Percentiles rank a stretch among this genome's conserved stretches.
These are phyloP conservation scores for Biscogniauxia sp. DNA, from an alignment of 2,329 filamentous ascomycete genomes.

Conservation along the genomic window DNA sequence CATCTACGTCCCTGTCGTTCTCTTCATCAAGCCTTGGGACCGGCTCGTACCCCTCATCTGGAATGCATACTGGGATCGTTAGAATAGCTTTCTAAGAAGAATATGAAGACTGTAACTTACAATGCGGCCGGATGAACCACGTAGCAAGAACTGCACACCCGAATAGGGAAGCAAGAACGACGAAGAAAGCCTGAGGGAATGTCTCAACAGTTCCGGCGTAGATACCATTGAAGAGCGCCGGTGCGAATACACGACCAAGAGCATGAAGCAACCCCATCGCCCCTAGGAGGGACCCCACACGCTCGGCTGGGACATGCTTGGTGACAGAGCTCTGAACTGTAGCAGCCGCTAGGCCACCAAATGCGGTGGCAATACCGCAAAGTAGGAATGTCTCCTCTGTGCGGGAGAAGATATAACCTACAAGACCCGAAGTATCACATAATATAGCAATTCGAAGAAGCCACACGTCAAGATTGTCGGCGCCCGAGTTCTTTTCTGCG, in stretches of 20 bases:
- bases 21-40: conserved; percentile 20
- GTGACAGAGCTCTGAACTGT: conserved; percentile 82
- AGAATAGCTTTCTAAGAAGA: background rate
- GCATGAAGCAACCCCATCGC: conserved; percentile 85
- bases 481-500: conserved; percentile 60
- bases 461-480: conserved; percentile 73
- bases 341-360: conserved; percentile 83
- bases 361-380: conserved; percentile 68
- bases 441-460: conserved; percentile 72
- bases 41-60: conserved; percentile 25
- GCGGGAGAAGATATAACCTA: conserved; percentile 69
- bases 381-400: conserved; percentile 64
- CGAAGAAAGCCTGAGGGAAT: conserved; percentile 81
- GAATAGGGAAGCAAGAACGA: conserved; percentile 68
- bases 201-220: conserved; percentile 77
- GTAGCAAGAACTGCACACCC: conserved; percentile 62
- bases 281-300: conserved; percentile 83
- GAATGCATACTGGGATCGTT: conserved; percentile 24
- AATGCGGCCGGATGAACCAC: conserved; percentile 69
- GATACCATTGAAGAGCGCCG: conserved; percentile 79
- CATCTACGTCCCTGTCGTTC: conserved; percentile 8
- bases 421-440: conserved; percentile 72
- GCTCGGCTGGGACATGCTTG: conserved; percentile 83
- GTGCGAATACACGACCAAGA: conserved; percentile 73
- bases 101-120: conserved; percentile 50